phyloP scores from a whole-genome alignment of 1,284 basidiomycete species.

The Paramarasmius palmivorus region DNA sequence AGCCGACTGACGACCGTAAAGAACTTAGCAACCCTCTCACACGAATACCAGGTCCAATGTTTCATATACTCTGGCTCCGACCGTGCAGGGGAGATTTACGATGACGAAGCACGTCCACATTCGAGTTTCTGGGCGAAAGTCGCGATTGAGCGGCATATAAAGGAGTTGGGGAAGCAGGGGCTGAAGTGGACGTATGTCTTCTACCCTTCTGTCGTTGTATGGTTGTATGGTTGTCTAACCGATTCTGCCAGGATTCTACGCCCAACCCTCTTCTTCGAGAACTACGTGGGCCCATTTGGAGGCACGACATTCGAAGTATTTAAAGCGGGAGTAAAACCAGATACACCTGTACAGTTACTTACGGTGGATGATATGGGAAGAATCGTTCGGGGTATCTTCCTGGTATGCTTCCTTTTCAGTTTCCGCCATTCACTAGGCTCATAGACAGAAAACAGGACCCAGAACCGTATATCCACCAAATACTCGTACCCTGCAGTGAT shows the following conservation, averaged over 20 bases:
- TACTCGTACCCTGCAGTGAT: slow-evolving; percentile 33
- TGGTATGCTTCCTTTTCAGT: slow-evolving; percentile 18
- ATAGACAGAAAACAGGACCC: slow-evolving; percentile 21
- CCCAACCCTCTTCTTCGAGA: slow-evolving; percentile 38
- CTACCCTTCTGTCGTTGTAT: neutral
- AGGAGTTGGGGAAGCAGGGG: slow-evolving; percentile 30
- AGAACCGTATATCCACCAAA: slow-evolving; percentile 23
- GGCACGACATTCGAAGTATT: slow-evolving; percentile 33
- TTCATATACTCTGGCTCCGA: slow-evolving; percentile 39
- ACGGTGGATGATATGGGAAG: slow-evolving; percentile 38
- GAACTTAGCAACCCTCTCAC: slow-evolving; percentile 28
- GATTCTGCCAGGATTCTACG: slow-evolving; percentile 30
- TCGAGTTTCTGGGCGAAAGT: slow-evolving; percentile 32
- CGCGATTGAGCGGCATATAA: slow-evolving; percentile 37
- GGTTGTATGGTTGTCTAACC: too few relatives aligned
- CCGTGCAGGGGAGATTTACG: slow-evolving; percentile 34
- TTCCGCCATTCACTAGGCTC: neutral
- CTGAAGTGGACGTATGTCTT: slow-evolving; percentile 38
- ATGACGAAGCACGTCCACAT: slow-evolving; percentile 29
- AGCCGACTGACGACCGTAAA: neutral
- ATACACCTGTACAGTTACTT: slow-evolving; percentile 31
- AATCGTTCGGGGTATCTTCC: slow-evolving; percentile 35
- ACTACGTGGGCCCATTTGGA: slow-evolving; percentile 38
- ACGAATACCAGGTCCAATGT: slow-evolving; percentile 33
- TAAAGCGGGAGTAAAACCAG: slow-evolving; percentile 31